These are phyloP conservation scores for Plantago coronopus DNA, from an alignment of 305 asterid genomes.

Conservation along the genomic window DNA sequence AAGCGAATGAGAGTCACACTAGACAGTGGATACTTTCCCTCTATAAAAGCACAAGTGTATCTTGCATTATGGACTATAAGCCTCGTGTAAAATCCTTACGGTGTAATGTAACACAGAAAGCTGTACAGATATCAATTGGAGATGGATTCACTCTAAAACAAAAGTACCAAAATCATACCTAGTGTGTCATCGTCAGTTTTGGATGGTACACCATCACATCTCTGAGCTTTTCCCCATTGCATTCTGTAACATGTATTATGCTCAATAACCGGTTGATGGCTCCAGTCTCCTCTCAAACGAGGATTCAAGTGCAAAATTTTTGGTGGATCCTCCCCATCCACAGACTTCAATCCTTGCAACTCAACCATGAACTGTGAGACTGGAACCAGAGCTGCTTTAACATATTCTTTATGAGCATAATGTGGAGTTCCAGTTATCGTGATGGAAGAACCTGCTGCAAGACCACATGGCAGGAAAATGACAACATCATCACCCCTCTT, in stretches of 20 bases:
- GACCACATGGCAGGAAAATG: constrained; percentile 93
- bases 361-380: constrained; percentile 92
- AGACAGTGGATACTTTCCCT: too few relatives aligned
- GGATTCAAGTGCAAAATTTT: constrained; percentile 96
- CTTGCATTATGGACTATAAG: too few relatives aligned
- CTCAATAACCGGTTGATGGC: constrained; percentile 86
- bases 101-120: too few relatives aligned
- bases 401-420: constrained; percentile 83
- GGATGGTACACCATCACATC: constrained; percentile 91
- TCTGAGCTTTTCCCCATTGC: constrained; percentile 96
- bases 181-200: constrained; percentile 71
- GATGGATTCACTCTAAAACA: too few relatives aligned
- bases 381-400: constrained; percentile 63
- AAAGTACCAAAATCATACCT: constrained; percentile 41
- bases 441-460: constrained; percentile 93
- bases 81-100: too few relatives aligned
- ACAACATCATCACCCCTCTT: constrained; percentile 41
- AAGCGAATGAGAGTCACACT: too few relatives aligned
- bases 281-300: constrained; percentile 96
- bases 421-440: constrained; percentile 91
- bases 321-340: constrained; percentile 97
- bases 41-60: too few relatives aligned
- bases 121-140: too few relatives aligned
- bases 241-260: constrained; percentile 95
- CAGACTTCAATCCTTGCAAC: constrained; percentile 90